Evolutionary conservation across 352 stramenopile species (phyloP).

Genomic region (Globisporangium nagaii): DNA sequence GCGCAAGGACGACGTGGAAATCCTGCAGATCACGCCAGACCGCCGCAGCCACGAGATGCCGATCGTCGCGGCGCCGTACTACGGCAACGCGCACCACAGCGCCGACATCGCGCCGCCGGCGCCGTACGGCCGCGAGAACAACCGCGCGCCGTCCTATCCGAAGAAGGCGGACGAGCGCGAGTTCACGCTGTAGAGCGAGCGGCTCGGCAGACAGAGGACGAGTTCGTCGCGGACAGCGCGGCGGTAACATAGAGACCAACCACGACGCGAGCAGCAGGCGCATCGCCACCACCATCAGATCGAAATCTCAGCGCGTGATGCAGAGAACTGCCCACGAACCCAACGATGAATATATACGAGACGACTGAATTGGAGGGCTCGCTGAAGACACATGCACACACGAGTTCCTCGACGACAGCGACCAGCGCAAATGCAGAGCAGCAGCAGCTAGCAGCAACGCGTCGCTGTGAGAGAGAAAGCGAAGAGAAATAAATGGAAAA

Average conservation of each 20-base stretch:
- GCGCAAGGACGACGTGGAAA: constrained; percentile 17
- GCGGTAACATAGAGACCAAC: constrained; percentile 4
- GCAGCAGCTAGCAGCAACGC: too few species aligned
- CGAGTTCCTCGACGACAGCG: too few species aligned
- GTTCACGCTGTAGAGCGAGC: constrained; percentile 18
- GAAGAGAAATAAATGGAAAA: not conserved
- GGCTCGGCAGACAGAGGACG: constrained; percentile 13
- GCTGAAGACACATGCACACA: too few species aligned
- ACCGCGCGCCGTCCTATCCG: constrained; percentile 5
- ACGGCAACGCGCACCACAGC: not conserved
- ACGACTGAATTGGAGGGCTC: too few species aligned
- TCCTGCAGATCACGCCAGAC: constrained; percentile 17
- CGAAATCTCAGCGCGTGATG: too few species aligned
- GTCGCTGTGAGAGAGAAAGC: too few species aligned
- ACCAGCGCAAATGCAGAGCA: too few species aligned
- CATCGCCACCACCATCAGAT: too few species aligned
- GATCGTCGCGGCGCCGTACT: constrained; percentile 1
- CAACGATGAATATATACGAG: too few species aligned
- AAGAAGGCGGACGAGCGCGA: constrained; percentile 12
- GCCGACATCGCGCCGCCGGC: not conserved
- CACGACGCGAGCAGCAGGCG: too few species aligned
- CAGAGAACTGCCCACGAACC: too few species aligned
- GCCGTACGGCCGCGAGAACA: constrained; percentile 10
- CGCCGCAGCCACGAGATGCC: constrained; percentile 10
- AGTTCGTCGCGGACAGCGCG: not conserved